Evolutionary conservation across 441 rosid species (phyloP).

Genomic region (Eruca vesicaria): DNA sequence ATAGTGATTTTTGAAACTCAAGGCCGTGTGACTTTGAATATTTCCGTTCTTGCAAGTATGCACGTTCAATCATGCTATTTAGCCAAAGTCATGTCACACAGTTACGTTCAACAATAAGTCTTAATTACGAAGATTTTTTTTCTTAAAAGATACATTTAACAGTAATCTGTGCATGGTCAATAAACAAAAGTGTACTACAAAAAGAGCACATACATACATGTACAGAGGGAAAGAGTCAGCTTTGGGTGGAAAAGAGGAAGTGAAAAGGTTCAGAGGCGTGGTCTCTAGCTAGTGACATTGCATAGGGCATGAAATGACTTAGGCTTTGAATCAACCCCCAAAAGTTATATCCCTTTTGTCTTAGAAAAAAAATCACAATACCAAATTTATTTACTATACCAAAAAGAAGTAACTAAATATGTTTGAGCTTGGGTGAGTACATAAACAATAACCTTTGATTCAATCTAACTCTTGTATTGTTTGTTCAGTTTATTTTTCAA

Average conservation of each 20-base stretch:
- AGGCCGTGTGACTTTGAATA: not conserved
- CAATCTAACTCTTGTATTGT: not conserved
- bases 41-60: not conserved
- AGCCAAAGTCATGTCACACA: not conserved
- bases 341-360: slow-evolving; percentile 32
- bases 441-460: not conserved
- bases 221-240: slow-evolving; percentile 24
- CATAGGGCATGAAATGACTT: slow-evolving; percentile 40
- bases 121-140: not conserved
- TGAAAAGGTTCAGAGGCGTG: slow-evolving; percentile 39
- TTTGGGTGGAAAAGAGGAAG: slow-evolving; percentile 36
- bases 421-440: not conserved
- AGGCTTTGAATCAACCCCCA: slow-evolving; percentile 27
- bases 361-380: not conserved
- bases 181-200: slow-evolving; percentile 9
- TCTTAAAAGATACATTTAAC: not conserved
- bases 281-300: slow-evolving; percentile 34
- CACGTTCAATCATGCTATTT: slow-evolving; percentile 10
- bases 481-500: not conserved
- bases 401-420: slow-evolving; percentile 11
- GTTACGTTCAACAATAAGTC: not conserved
- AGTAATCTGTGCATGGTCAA: slow-evolving; percentile 31
- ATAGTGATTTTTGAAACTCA: not conserved
- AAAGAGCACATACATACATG: slow-evolving; percentile 22
- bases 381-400: not conserved